phyloP scores from a whole-genome alignment of 2,329 filamentous ascomycete genomes.

The Penicillium brevicompactum region DNA sequence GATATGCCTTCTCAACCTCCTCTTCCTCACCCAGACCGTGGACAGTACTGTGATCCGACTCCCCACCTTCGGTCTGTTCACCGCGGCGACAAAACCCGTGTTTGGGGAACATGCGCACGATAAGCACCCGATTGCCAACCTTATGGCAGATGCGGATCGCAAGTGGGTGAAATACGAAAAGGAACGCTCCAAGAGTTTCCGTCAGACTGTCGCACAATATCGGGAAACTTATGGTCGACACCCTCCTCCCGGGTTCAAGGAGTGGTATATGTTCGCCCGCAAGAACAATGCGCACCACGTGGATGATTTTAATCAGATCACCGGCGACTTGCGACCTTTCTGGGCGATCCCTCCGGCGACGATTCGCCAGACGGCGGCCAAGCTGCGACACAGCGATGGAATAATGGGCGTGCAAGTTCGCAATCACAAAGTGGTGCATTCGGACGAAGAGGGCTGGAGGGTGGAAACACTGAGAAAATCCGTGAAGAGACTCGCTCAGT shows the following conservation, averaged over 20 bases:
- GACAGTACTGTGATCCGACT: conserved; percentile 11
- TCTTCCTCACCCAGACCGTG: conserved; percentile 10
- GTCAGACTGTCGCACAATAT: conserved; percentile 42
- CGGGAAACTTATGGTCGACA: conserved; percentile 40
- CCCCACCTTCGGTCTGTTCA: conserved; percentile 4
- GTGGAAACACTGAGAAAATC: conserved; percentile 46
- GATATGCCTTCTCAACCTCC: conserved; percentile 16
- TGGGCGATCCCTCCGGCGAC: conserved; percentile 38
- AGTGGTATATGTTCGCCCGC: conserved; percentile 44
- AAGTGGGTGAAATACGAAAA: conserved; percentile 35
- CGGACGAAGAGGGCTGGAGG: conserved; percentile 45
- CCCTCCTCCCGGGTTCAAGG: conserved; percentile 43
- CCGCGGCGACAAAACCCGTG: conserved; percentile 4
- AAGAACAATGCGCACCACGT: conserved; percentile 39
- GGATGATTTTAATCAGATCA: conserved; percentile 43
- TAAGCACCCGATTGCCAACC: conserved; percentile 33
- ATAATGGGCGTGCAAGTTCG: conserved; percentile 38
- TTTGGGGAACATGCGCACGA: conserved; percentile 12
- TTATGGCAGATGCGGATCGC: conserved; percentile 40
- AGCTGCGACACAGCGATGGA: conserved; percentile 33
- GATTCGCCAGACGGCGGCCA: conserved; percentile 36
- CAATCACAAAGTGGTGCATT: conserved; percentile 34
- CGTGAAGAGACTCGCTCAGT: conserved; percentile 54
- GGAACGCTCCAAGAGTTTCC: conserved; percentile 38
- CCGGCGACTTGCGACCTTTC: conserved; percentile 41